Evolutionary conservation across 192 early-diverging fungal species (phyloP).

Genomic region (Paraglomus brasilianum): DNA sequence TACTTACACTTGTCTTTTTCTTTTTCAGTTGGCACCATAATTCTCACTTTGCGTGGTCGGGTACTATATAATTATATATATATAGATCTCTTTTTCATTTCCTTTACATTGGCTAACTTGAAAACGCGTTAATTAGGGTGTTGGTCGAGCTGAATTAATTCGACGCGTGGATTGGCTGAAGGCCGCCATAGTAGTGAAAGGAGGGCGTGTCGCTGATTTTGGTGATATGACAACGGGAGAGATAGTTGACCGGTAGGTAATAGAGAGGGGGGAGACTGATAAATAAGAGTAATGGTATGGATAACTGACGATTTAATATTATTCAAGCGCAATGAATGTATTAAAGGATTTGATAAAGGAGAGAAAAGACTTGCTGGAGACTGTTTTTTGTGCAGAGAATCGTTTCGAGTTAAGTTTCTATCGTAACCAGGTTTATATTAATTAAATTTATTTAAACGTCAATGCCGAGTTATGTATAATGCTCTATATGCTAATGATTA

Average conservation of each 20-base stretch:
- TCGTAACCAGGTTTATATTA: slow-evolving; percentile 70
- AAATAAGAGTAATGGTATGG: neutral
- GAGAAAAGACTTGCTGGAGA: slow-evolving; percentile 75
- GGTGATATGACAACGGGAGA: slow-evolving; percentile 64
- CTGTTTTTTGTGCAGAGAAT: slow-evolving; percentile 78
- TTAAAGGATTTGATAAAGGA: slow-evolving; percentile 75
- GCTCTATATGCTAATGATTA: no score
- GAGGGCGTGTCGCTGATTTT: slow-evolving; percentile 79
- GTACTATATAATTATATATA: slow-evolving; percentile 49
- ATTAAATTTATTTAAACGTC: neutral
- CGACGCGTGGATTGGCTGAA: slow-evolving; percentile 75
- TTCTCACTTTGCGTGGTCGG: slow-evolving; percentile 79
- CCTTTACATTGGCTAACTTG: neutral
- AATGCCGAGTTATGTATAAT: neutral
- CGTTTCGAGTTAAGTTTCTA: slow-evolving; percentile 83
- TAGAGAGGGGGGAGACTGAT: neutral
- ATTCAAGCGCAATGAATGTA: slow-evolving; percentile 56
- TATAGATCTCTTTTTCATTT: neutral
- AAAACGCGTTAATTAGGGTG: slow-evolving; percentile 43
- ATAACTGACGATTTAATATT: neutral
- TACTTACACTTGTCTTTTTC: neutral
- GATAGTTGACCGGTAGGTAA: slow-evolving; percentile 68
- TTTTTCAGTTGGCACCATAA: slow-evolving; percentile 63
- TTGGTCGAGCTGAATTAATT: slow-evolving; percentile 66
- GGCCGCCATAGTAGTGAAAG: slow-evolving; percentile 59